Conservation (phyloP, 2,329 filamentous ascomycete genomes). For the Calonectria pseudoreteaudii region DNA sequence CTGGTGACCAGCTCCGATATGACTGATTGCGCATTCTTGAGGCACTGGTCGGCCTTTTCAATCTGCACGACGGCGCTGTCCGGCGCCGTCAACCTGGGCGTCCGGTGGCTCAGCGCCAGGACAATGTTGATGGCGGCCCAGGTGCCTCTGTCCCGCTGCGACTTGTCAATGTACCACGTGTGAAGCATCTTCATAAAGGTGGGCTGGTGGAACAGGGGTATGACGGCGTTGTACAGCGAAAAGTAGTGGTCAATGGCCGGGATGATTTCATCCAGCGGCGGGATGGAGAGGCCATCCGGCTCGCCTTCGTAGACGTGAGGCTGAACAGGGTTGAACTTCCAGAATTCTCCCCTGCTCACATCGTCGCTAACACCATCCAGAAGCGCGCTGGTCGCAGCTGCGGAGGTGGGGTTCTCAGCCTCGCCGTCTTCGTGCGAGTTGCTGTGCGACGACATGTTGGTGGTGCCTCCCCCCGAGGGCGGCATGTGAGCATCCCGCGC, state of each 20-base stretch:
- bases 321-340: constrained; percentile 39
- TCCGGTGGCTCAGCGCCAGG: constrained; percentile 51
- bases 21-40: constrained; percentile 53
- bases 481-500: constrained; percentile 30
- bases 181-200: constrained; percentile 52
- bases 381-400: not conserved
- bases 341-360: not conserved
- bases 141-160: constrained; percentile 35
- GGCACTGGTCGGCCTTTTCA: constrained; percentile 43
- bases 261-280: constrained; percentile 49
- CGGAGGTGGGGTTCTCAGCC: not conserved
- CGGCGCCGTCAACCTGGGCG: constrained; percentile 33
- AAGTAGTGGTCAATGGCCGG: constrained; percentile 54
- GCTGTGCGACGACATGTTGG: not conserved
- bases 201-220: constrained; percentile 52
- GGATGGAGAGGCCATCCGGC: constrained; percentile 38
- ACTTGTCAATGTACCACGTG: constrained; percentile 47
- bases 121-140: constrained; percentile 56
- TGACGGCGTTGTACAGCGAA: constrained; percentile 47
- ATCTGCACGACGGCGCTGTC: constrained; percentile 32
- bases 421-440: not conserved
- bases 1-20: constrained; percentile 53
- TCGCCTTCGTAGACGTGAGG: constrained; percentile 35
- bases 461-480: not conserved
- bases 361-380: not conserved